These are phyloP conservation scores for Pseudogymnoascus verrucosus DNA, from an alignment of 2,329 filamentous ascomycete species.

Conservation along the genomic window DNA sequence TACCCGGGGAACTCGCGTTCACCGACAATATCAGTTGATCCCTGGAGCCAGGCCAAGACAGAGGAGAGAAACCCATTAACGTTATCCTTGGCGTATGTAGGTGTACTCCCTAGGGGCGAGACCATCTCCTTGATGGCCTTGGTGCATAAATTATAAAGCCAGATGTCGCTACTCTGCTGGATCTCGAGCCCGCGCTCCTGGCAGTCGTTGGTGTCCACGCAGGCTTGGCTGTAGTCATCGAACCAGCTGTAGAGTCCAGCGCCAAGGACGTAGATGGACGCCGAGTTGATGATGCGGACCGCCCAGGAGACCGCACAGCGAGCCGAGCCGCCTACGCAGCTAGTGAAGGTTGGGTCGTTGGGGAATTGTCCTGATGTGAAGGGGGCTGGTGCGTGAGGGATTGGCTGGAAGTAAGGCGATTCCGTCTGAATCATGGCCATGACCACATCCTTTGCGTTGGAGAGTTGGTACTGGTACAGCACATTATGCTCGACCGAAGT, in stretches of 20 bases:
- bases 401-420: constrained; percentile 40
- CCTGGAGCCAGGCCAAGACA: too few relatives aligned
- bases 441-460: constrained; percentile 38
- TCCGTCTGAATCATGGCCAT: constrained; percentile 34
- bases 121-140: too few relatives aligned
- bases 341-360: constrained; percentile 3
- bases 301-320: constrained; percentile 18
- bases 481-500: constrained; percentile 11
- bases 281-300: constrained; percentile 17
- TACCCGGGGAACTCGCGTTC: too few relatives aligned
- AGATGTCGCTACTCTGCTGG: too few relatives aligned
- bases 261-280: constrained; percentile 18
- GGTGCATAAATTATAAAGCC: too few relatives aligned
- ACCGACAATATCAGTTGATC: too few relatives aligned
- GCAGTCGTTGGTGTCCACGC: constrained; percentile 9
- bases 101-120: too few relatives aligned
- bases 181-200: neutral
- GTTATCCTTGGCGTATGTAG: too few relatives aligned
- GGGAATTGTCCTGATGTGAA: neutral
- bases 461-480: constrained; percentile 40
- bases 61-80: too few relatives aligned
- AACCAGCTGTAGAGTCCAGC: constrained; percentile 26
- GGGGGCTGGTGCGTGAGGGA: constrained; percentile 12
- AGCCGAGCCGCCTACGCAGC: neutral
- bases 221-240: constrained; percentile 21